Evolutionary conservation across 352 stramenopile species (phyloP).

Genomic region (Phytopythium litorale): DNA sequence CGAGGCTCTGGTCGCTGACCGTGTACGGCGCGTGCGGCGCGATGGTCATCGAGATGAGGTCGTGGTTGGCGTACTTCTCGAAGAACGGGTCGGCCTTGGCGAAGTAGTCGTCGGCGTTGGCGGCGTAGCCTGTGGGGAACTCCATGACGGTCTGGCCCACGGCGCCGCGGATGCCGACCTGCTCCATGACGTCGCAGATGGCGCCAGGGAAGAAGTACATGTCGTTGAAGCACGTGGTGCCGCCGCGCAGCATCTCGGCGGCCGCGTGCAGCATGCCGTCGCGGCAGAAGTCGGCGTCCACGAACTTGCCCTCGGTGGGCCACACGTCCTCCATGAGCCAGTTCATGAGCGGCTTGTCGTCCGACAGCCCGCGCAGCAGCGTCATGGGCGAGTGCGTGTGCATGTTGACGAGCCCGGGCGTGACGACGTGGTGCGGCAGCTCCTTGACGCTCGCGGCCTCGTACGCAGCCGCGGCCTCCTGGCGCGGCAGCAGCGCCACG

Average conservation of each 20-base stretch:
- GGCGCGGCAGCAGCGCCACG: slow-evolving; percentile 62
- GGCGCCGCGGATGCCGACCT: slow-evolving; percentile 63
- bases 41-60: slow-evolving; percentile 60
- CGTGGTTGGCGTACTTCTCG: slow-evolving; percentile 58
- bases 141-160: slow-evolving; percentile 72
- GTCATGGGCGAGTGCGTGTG: slow-evolving; percentile 88
- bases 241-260: slow-evolving; percentile 87
- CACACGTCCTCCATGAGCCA: slow-evolving; percentile 87
- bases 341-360: slow-evolving; percentile 82
- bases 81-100: slow-evolving; percentile 64
- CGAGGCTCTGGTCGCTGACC: slow-evolving; percentile 60
- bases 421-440: slow-evolving; percentile 64
- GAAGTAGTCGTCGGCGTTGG: slow-evolving; percentile 64
- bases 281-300: slow-evolving; percentile 64
- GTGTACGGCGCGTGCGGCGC: slow-evolving; percentile 87
- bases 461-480: slow-evolving; percentile 52
- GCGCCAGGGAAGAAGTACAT: slow-evolving; percentile 89
- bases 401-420: slow-evolving; percentile 83
- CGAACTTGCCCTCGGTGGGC: slow-evolving; percentile 77
- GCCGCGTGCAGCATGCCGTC: slow-evolving; percentile 71
- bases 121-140: slow-evolving; percentile 66
- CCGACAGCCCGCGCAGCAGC: slow-evolving; percentile 78
- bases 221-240: slow-evolving; percentile 89
- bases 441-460: slow-evolving; percentile 34
- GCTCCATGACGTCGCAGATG: slow-evolving; percentile 47